Base-by-base conservation (phyloP, 768 basidiomycete genomes). In the Phlebiopsis gigantea region DNA sequence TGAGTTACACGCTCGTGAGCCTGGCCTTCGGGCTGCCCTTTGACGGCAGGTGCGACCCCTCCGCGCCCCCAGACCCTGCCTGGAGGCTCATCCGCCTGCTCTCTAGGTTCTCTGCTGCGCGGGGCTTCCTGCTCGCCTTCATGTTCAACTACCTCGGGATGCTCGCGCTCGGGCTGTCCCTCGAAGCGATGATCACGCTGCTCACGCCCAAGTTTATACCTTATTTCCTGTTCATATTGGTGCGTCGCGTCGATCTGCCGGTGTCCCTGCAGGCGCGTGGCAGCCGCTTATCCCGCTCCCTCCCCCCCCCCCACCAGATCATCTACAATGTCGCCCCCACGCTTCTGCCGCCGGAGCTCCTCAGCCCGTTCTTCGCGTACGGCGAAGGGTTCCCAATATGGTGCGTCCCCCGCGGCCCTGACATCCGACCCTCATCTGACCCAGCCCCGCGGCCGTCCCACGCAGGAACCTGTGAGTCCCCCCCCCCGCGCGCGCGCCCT, bases 1-100 rank as follows among this genome's bases (percentile, higher is more conserved):
- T 77, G 60, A 69, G 71, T 61, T 77, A 76, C 62, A 65, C 76
- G n/a, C 73, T 74, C 61, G 61, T 79, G 62, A 72, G 67, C 62
- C 63, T 79, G 31, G 74, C 75, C 1, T 79, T 75, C 68, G 65
- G 71, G 22, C 63, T 77, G 14, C 72, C 74, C n/a, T 74, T 77
- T 44, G 72, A 62, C 22, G 73, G 73, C 1, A 72, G 73, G 63
- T 73, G 59, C 53, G 65, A 57, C 5, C 7, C 47, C 24, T 12
- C 15, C 5, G 4, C 9, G 7, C 42, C 10, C 8, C n/a, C n/a
- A n/a, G n/a, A n/a, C n/a, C n/a, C n/a, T n/a, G n/a, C n/a, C n/a
- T n/a, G n/a, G n/a, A n/a, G n/a, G n/a, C n/a, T 9, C 21, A 2
- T 14, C 12, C 2, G 14, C 29, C 17, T 4, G 1, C 8, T 12